Evolutionary conservation across 2,329 filamentous ascomycete genomes (phyloP), one percentile per base, ranked within the genome.

Genomic region (Fusarium setosum): DNA sequence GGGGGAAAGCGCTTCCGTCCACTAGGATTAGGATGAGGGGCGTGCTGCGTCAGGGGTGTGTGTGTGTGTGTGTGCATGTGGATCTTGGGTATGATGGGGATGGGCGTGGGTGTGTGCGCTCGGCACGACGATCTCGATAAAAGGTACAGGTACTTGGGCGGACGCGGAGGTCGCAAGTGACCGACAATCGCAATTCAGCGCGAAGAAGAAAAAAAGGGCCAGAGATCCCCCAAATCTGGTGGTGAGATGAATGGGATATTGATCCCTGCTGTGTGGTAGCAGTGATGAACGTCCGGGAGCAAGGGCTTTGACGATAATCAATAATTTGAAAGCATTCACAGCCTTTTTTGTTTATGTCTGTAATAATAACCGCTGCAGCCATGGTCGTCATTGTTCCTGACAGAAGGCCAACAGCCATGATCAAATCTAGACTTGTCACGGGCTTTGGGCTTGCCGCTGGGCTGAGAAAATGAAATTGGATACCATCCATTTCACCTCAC

Each of bases 381-480:
- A 42, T 51, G 32, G 49, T 45, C 31, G 38, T 62, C 44, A 31
- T 48, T n/a, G 54, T 64, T 63, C 59, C 59, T 34, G 34, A 34
- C n/a, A 26, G 40, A 13, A 29, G 20, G n/a, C n/a, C n/a, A n/a
- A 38, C 20, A 45, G 45, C 12, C 35, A 51, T 37, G 38, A 11
- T 11, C 31, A 56, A n/a, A 12, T 35, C 45, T 32, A 37, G 52
- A 41, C 47, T 49, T 64, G 34, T 42, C 42, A 23, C 45, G 17
- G 20, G 11, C 13, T 13, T n/a, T 50, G 52, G 63, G 54, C 59
- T 67, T 67, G 63, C 54, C 50, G 42, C 59, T 21, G 48, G 37
- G 55, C 67, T 63, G 34, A 32, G 55, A 53, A 59, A 67, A 61
- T 54, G 64, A 67, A 68, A 67, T 67, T 67, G 64, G 38, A 65